Percentiles rank a stretch among this genome's conserved stretches.
phyloP scores from a whole-genome alignment of 2,329 filamentous ascomycete genomes.

The Neofusicoccum umdonicola region DNA sequence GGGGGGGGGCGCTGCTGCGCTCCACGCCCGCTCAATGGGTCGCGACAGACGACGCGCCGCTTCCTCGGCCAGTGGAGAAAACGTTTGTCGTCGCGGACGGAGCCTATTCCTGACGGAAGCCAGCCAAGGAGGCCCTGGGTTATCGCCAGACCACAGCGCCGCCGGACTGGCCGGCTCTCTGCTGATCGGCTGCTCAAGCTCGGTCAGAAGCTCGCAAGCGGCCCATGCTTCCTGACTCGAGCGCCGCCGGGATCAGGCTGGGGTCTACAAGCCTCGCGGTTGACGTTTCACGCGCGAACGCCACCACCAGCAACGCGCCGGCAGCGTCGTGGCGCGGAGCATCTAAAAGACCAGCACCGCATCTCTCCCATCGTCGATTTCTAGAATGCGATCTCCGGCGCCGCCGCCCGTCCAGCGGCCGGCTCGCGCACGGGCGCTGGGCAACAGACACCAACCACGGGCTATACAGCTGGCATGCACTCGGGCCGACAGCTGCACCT shows the following conservation, averaged over 20 bases:
- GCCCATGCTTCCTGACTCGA: not conserved
- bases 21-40: not conserved
- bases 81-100: not conserved
- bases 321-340: slow-evolving; percentile 6
- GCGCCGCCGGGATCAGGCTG: not conserved
- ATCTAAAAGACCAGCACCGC: slow-evolving; percentile 1
- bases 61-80: slow-evolving; percentile 12
- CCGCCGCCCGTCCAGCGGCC: not conserved
- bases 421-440: not conserved
- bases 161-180: slow-evolving; percentile 1
- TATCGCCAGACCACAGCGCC: not conserved
- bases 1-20: not conserved
- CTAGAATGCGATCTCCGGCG: slow-evolving; percentile 6
- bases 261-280: not conserved
- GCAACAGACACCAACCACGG: not conserved
- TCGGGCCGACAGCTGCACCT: slow-evolving; percentile 12
- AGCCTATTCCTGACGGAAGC: slow-evolving; percentile 7
- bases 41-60: not conserved
- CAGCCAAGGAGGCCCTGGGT: not conserved
- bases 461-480: slow-evolving; percentile 7
- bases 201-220: slow-evolving; percentile 1
- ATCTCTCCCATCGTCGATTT: slow-evolving; percentile 11
- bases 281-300: slow-evolving; percentile 6
- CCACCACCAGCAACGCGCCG: not conserved
- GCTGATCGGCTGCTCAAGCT: slow-evolving; percentile 8